Evolutionary conservation across 225 moss, liverwort and hornwort species (phyloP), one percentile per base, ranked within the genome.

Genomic region (Polytrichum formosum): DNA sequence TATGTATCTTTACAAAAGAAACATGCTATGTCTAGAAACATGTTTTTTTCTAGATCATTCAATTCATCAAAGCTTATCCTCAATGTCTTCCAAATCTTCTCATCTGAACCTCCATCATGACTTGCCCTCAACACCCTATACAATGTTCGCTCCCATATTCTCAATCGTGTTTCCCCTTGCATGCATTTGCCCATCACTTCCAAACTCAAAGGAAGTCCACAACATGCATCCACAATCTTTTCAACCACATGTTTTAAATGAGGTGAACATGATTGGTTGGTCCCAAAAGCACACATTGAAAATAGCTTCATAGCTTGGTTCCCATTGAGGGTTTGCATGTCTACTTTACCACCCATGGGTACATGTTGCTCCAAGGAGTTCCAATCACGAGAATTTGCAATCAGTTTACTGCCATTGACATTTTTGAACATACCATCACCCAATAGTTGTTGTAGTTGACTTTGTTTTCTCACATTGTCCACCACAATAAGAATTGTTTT

Each of bases 161-260:
- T 61, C 22, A 70, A 21, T 4, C 37, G 23, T 13, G 10, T 19
- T 6, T 70, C 29, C 22, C 37, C 18, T 18, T 19, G 19, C 33
- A 70, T 23, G 16, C 6, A 13, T 1, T 0, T 13, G n/a, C 70
- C 70, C 35, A 70, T 25, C 30, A 21, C 70, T 19, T 70, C 46
- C 61, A 70, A 60, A 61, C 61, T 61, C 61, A 70, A 61, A 6
- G 61, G 70, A 5, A 70, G 61, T 16, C 70, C 61, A 61, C 20
- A 31, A 31, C 31, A 31, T 7, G 31, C 31, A 31, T 31, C 31
- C 7, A 31, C 31, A 31, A 31, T 31, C 7, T 31, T 31, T 31
- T 7, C 31, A 31, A 31, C 31, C 7, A 31, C 31, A 31, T 31
- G 7, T 7, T 31, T 31, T 7, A 31, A 31, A 31, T 31, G 31